These are phyloP conservation scores for Protea cynaroides DNA, from an alignment of 164 flowering plant genomes.

Conservation along the genomic window DNA sequence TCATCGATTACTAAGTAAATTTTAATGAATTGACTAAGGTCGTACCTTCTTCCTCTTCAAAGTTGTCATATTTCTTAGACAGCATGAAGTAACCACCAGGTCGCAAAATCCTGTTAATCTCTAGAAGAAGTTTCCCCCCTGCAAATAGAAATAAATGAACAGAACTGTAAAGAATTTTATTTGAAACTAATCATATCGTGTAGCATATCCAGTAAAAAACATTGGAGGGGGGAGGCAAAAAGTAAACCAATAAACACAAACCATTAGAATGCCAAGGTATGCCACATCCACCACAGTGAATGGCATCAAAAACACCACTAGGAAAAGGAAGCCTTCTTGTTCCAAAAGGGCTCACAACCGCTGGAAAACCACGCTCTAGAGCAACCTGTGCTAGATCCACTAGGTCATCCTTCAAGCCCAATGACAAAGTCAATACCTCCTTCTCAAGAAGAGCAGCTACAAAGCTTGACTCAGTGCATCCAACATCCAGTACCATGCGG, in stretches of 20 bases:
- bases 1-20: not conserved
- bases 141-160: conserved; percentile 12
- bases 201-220: not conserved
- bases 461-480: conserved; percentile 76
- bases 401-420: conserved; percentile 84
- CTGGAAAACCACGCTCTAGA: conserved; percentile 90
- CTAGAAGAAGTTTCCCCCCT: conserved; percentile 83
- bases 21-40: not conserved
- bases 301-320: conserved; percentile 80
- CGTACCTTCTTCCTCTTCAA: conserved; percentile 83
- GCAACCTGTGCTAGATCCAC: conserved; percentile 83
- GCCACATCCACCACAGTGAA: conserved; percentile 82
- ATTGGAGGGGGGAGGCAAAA: not conserved
- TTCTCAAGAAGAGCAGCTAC: conserved; percentile 73
- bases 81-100: conserved; percentile 89
- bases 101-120: conserved; percentile 89
- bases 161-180: conserved; percentile 4
- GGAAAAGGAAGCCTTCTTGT: conserved; percentile 86
- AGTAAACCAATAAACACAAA: conserved; percentile 22
- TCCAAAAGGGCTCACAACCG: conserved; percentile 64
- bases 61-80: conserved; percentile 56
- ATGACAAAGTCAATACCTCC: conserved; percentile 63
- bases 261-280: conserved; percentile 86
- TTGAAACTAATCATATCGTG: not conserved
- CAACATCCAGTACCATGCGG: conserved; percentile 75